A percentile compares a stretch with the other conserved stretches of the same genome.
Conservation (phyloP, 2,329 filamentous ascomycete species). For the Trichoderma sp. region DNA sequence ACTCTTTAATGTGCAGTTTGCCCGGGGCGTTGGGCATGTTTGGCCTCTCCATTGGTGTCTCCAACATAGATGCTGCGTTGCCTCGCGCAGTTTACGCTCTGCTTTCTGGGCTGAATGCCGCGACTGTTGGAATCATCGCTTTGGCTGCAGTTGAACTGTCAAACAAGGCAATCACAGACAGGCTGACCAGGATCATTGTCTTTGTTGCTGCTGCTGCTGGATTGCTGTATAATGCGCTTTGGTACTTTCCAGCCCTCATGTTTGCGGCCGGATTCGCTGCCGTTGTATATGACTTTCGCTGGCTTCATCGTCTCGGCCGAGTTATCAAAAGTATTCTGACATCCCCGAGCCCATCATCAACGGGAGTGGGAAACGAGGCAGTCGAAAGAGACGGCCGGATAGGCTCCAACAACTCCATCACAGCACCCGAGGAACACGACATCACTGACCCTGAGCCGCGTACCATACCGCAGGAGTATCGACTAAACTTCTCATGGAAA, state of each 20-base stretch:
- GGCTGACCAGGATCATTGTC: slow-evolving; percentile 62
- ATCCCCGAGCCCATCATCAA: neutral
- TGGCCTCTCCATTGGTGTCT: slow-evolving; percentile 64
- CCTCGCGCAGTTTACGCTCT: slow-evolving; percentile 67
- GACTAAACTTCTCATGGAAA: slow-evolving; percentile 49
- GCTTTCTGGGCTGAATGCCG: slow-evolving; percentile 70
- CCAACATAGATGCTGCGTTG: slow-evolving; percentile 58
- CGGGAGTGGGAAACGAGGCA: neutral
- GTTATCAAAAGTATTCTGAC: neutral
- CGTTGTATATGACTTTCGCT: slow-evolving; percentile 57
- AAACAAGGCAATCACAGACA: slow-evolving; percentile 67
- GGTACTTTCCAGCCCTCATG: slow-evolving; percentile 73
- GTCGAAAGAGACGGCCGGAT: neutral
- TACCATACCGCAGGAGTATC: slow-evolving; percentile 34
- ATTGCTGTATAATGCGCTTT: slow-evolving; percentile 69
- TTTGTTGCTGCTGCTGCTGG: slow-evolving; percentile 65
- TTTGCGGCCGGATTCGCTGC: slow-evolving; percentile 54
- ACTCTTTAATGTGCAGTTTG: slow-evolving; percentile 45
- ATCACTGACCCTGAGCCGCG: slow-evolving; percentile 32
- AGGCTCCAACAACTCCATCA: neutral
- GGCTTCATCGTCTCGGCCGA: slow-evolving; percentile 44
- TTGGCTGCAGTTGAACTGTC: slow-evolving; percentile 69
- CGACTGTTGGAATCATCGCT: slow-evolving; percentile 71
- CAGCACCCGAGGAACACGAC: neutral
- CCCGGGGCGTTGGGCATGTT: slow-evolving; percentile 73